Percentiles rank a stretch among this genome's conserved stretches.
Conservation (phyloP, 345 rosid genomes). For the Abelmoschus esculentus region DNA sequence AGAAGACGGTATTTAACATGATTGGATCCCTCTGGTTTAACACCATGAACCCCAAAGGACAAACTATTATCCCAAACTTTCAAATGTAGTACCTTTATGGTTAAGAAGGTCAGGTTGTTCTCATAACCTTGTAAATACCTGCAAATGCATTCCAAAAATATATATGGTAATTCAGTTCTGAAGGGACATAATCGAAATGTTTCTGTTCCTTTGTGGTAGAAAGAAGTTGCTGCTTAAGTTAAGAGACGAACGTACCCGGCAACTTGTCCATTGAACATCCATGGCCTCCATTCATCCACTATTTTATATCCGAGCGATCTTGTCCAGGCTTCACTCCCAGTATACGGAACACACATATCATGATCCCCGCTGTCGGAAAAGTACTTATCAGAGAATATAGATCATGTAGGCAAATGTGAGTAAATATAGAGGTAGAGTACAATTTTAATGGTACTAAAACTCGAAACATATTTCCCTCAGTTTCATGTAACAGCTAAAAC, state of each 20-base stretch:
- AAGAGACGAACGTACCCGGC: constrained; percentile 43
- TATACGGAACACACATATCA: constrained; percentile 91
- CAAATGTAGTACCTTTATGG: constrained; percentile 43
- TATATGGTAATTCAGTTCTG: not conserved
- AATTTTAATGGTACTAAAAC: too few relatives aligned
- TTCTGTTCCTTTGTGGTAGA: too few relatives aligned
- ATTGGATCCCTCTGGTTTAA: too few relatives aligned
- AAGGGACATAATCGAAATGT: not conserved
- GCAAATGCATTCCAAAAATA: constrained; percentile 9
- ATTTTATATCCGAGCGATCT: constrained; percentile 64
- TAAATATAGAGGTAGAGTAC: too few relatives aligned
- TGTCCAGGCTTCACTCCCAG: constrained; percentile 93
- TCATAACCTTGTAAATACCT: constrained; percentile 68
- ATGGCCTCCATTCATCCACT: constrained; percentile 81
- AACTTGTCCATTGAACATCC: constrained; percentile 55
- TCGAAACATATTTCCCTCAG: too few relatives aligned
- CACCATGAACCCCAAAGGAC: too few relatives aligned
- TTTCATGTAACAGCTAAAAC: too few relatives aligned
- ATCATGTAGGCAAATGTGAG: too few relatives aligned
- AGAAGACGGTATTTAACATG: too few relatives aligned
- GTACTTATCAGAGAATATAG: constrained; percentile 1
- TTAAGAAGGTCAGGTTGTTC: constrained; percentile 73
- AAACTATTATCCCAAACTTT: too few relatives aligned
- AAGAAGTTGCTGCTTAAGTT: too few relatives aligned
- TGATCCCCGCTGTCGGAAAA: constrained; percentile 28